These are phyloP conservation scores for Colletotrichum tofieldiae DNA, from an alignment of 2,329 filamentous ascomycete genomes.

Conservation along the genomic window DNA sequence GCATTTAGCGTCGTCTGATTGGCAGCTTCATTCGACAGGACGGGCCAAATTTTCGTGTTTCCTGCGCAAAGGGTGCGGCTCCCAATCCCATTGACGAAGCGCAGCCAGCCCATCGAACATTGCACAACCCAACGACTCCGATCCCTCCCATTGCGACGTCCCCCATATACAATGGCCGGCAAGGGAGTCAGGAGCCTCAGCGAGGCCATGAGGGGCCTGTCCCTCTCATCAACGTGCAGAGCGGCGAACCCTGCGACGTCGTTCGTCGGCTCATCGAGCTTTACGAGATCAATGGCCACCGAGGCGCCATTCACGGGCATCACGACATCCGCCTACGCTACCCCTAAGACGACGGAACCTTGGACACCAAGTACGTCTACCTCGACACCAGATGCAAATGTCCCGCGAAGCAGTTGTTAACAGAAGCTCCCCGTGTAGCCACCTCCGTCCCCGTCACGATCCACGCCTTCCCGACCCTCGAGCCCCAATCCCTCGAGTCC, in stretches of 20 bases:
- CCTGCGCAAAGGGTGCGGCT: slow-evolving; percentile 29
- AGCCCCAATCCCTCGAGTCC: slow-evolving; percentile 82
- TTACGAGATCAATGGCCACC: slow-evolving; percentile 71
- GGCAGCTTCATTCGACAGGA: slow-evolving; percentile 26
- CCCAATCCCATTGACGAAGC: slow-evolving; percentile 20
- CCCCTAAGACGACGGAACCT: slow-evolving; percentile 54
- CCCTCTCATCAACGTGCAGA: slow-evolving; percentile 59
- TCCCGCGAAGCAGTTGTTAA: slow-evolving; percentile 29
- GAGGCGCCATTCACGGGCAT: slow-evolving; percentile 59
- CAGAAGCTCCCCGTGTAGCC: slow-evolving; percentile 53
- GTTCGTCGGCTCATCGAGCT: slow-evolving; percentile 52
- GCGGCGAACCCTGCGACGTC: slow-evolving; percentile 55
- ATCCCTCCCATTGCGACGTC: slow-evolving; percentile 24
- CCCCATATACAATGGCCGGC: slow-evolving; percentile 57
- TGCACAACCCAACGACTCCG: slow-evolving; percentile 14
- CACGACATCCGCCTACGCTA: slow-evolving; percentile 54
- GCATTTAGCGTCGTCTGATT: slow-evolving; percentile 31
- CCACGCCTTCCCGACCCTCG: slow-evolving; percentile 90
- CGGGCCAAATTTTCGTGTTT: slow-evolving; percentile 43
- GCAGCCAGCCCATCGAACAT: slow-evolving; percentile 19
- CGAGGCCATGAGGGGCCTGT: slow-evolving; percentile 68
- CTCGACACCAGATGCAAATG: background rate
- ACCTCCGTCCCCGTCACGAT: slow-evolving; percentile 85
- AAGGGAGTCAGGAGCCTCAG: slow-evolving; percentile 66
- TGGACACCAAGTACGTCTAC: slow-evolving; percentile 63